Evolutionary conservation across 352 stramenopile species (phyloP), one percentile per base, ranked within the genome.

Genomic region (Peronospora farinosa): DNA sequence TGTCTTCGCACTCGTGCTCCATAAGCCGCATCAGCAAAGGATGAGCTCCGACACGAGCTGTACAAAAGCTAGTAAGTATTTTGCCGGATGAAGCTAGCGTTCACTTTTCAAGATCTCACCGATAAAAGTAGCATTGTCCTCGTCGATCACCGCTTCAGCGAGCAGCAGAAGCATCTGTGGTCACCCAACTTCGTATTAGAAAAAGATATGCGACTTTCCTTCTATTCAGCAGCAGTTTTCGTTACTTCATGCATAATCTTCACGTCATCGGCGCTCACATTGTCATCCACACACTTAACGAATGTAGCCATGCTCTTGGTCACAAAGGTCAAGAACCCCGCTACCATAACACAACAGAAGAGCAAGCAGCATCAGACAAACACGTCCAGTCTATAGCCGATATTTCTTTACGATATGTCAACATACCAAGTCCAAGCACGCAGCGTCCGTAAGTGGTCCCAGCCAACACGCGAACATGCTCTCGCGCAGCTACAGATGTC

Each of bases 41-140:
- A 39, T 93, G 82, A 11, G 72, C 67, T 45, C 82, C 82, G 28
- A 87, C 74, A 17, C 65, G 72, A 6, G 82, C 82, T 85, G 35
- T 19, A 57, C 52, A 11, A 45, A 28, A 35, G 25, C 2, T 33
- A 15, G 41, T 9, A 43, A 23, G n/a, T 31, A 37, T 37, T 37
- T 15, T 21, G 1, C 31, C 31, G 16, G 5, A 28, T 27, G 25
- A 23, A 5, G 39, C 5, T 8, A 28, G 7, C n/a, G 15, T 37
- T 5, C 19, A 13, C 25, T 44, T n/a, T 23, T 47, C 27, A n/a
- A 21, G 3, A 37, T 55, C 72, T 51, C 38, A 89, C 78, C 78
- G 19, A 79, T 66, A 40, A 84, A 88, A 6, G 74, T 87, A 27
- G 79, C 73, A 55, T 92, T 90, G 66, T 92, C 78, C 63, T 90